Evolutionary conservation across 2,329 filamentous ascomycete genomes (phyloP).

Genomic region (Thielaviopsis cerberus): DNA sequence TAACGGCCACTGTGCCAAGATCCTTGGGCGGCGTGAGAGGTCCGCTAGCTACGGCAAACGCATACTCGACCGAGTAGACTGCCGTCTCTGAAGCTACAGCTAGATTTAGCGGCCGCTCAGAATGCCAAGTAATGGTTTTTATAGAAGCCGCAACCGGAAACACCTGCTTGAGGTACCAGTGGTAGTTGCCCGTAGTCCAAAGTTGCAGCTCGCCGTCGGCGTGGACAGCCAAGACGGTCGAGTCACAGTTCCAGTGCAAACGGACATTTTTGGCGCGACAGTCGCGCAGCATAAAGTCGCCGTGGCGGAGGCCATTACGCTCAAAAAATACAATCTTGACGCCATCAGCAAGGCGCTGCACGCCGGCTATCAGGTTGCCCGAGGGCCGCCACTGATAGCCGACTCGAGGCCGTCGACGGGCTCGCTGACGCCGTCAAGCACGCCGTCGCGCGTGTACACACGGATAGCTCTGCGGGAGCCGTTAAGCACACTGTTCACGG

Average conservation of each 20-base stretch:
- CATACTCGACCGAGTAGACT: conserved; percentile 32
- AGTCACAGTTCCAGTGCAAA: conserved; percentile 81
- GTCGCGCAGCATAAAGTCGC: conserved; percentile 67
- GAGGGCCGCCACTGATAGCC: conserved; percentile 77
- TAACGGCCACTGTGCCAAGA: conserved; percentile 59
- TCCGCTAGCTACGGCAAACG: conserved; percentile 49
- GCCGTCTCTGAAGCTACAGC: conserved; percentile 27
- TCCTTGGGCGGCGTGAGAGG: conserved; percentile 55
- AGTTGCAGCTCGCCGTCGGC: conserved; percentile 62
- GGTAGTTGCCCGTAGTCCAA: conserved; percentile 95
- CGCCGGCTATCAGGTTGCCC: conserved; percentile 76
- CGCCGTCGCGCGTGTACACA: conserved; percentile 77
- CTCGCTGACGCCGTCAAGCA: conserved; percentile 83
- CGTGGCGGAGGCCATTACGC: conserved; percentile 89
- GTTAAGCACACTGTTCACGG: conserved; percentile 61
- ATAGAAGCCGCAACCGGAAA: conserved; percentile 29
- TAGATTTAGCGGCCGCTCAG: conserved; percentile 61
- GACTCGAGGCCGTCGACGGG: conserved; percentile 83
- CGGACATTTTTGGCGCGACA: conserved; percentile 39
- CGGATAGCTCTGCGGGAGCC: conserved; percentile 59
- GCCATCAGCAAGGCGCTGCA: conserved; percentile 48
- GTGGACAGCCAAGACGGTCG: conserved; percentile 69
- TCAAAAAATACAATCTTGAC: conserved; percentile 82
- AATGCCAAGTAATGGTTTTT: conserved; percentile 51
- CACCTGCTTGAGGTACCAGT: conserved; percentile 95